Evolutionary conservation across 2,329 filamentous ascomycete genomes (phyloP).

Genomic region (Pseudocercospora macadamiae): DNA sequence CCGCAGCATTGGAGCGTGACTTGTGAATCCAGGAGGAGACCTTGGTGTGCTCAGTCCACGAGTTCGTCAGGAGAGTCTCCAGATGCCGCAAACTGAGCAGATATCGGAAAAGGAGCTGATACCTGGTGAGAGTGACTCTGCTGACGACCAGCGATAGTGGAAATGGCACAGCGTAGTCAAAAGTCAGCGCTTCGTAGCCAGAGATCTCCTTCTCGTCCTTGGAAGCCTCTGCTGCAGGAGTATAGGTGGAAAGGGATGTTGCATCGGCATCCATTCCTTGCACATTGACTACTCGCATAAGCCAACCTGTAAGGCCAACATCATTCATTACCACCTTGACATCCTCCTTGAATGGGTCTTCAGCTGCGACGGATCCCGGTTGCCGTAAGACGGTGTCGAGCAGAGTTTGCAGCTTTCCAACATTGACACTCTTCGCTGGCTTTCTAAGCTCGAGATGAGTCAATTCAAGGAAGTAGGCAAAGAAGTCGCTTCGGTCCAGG

Average conservation of each 20-base stretch:
- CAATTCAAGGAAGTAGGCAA: constrained; percentile 95
- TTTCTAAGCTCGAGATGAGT: constrained; percentile 82
- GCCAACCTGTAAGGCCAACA: constrained; percentile 84
- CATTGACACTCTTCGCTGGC: constrained; percentile 84
- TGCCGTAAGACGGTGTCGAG: constrained; percentile 97
- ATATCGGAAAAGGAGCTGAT: constrained; percentile 94
- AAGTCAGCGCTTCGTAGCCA: constrained; percentile 88
- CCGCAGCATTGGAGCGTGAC: constrained; percentile 58
- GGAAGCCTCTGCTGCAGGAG: constrained; percentile 62
- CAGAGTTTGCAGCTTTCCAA: constrained; percentile 88
- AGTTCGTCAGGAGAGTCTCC: constrained; percentile 81
- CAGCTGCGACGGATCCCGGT: constrained; percentile 86
- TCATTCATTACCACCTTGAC: constrained; percentile 98
- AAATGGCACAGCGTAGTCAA: constrained; percentile 94
- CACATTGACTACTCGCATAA: constrained; percentile 96
- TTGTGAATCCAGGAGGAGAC: constrained; percentile 76
- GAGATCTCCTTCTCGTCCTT: constrained; percentile 85
- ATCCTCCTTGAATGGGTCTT: constrained; percentile 97
- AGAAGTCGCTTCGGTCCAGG: constrained; percentile 95
- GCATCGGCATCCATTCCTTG: constrained; percentile 79
- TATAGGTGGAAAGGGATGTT: constrained; percentile 61
- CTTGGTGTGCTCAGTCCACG: constrained; percentile 89
- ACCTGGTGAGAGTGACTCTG: constrained; percentile 93
- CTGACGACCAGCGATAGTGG: constrained; percentile 94
- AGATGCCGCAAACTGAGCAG: constrained; percentile 86